Conservation (phyloP, 768 basidiomycete genomes). For the Nevesoporus exiguus region DNA sequence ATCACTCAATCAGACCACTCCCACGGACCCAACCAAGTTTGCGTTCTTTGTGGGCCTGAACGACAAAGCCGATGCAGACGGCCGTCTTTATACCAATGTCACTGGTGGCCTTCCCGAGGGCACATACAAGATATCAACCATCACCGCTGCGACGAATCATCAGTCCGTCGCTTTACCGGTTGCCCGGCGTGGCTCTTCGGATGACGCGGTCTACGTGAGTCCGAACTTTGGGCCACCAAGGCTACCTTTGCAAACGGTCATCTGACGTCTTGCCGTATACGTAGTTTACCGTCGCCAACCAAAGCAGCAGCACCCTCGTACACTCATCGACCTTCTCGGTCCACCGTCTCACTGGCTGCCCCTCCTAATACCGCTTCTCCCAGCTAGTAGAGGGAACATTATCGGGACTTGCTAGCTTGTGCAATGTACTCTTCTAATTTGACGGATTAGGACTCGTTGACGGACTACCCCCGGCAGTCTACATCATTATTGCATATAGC, state of each 20-base stretch:
- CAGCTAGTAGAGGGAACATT: neutral
- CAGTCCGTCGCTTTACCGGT: conserved; percentile 37
- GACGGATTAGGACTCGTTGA: too few species aligned
- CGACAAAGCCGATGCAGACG: conserved; percentile 38
- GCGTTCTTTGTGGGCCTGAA: conserved; percentile 60
- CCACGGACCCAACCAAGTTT: conserved; percentile 49
- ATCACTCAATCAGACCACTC: conserved; percentile 45
- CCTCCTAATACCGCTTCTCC: neutral
- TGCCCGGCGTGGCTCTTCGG: conserved; percentile 40
- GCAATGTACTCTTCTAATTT: too few species aligned
- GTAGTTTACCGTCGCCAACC: conserved; percentile 27
- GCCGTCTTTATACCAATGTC: conserved; percentile 46
- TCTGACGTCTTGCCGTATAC: neutral
- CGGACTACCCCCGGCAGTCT: too few species aligned
- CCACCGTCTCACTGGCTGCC: neutral
- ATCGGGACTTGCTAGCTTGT: conserved; percentile 4
- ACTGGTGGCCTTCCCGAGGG: conserved; percentile 53
- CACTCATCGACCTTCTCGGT: conserved; percentile 1
- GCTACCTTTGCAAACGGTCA: neutral
- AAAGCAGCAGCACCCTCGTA: conserved; percentile 1
- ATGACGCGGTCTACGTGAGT: conserved; percentile 41
- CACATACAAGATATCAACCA: conserved; percentile 42
- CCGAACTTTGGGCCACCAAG: neutral
- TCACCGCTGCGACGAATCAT: conserved; percentile 48
- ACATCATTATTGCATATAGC: too few species aligned